Conservation (phyloP, 2,329 filamentous ascomycete genomes). For the Berkeleyomyces rouxiae region DNA sequence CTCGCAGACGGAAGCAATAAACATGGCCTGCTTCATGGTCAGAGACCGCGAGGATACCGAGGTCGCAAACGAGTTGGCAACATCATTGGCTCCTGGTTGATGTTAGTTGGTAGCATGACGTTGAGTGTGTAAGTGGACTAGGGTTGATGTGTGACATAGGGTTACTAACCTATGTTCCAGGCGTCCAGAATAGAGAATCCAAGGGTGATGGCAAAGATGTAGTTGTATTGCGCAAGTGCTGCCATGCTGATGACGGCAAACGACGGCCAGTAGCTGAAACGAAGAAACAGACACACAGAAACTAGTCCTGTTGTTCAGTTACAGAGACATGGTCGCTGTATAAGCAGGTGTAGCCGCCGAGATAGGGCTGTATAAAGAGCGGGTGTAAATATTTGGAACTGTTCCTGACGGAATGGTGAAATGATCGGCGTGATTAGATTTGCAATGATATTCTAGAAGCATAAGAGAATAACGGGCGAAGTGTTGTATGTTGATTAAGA, state of each 20-base stretch:
- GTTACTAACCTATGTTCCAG: constrained; percentile 36
- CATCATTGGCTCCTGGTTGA: constrained; percentile 30
- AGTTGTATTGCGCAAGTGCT: constrained; percentile 32
- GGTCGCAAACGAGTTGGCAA: constrained; percentile 31
- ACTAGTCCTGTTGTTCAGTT: not conserved
- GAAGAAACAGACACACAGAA: not conserved
- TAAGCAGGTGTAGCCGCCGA: not conserved
- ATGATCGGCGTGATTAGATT: too few species aligned
- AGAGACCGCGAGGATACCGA: constrained; percentile 30
- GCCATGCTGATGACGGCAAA: constrained; percentile 18
- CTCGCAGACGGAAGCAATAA: constrained; percentile 27
- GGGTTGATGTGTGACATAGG: not conserved
- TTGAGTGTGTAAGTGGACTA: not conserved
- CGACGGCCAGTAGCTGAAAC: not conserved
- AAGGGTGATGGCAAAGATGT: constrained; percentile 38
- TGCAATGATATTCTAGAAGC: not conserved
- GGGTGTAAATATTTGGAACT: not conserved
- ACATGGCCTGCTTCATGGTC: constrained; percentile 30
- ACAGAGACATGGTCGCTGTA: constrained; percentile 1
- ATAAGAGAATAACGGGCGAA: not conserved
- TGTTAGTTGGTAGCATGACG: not conserved
- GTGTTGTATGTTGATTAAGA: too few species aligned
- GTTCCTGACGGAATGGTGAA: too few species aligned
- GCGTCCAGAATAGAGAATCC: constrained; percentile 42
- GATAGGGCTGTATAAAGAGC: not conserved